Base-by-base conservation (phyloP, 202 grass and related monocot species). In the Carex arenaria region DNA sequence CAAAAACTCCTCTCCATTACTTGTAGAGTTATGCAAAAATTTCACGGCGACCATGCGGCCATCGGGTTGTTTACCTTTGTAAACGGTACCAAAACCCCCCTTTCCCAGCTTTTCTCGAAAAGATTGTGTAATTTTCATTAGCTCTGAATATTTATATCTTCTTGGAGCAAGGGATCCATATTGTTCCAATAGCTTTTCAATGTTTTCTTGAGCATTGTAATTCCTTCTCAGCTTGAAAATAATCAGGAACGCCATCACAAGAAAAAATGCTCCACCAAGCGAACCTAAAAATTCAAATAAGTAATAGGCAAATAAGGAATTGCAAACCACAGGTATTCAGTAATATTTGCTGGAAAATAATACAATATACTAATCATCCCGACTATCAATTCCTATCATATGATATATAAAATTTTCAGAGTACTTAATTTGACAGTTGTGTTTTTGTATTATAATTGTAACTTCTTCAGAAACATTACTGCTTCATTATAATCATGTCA, bases 31-130 rank as follows among this genome's bases (percentile, higher is more conserved):
- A 34, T 85, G 90, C n/a, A 97, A 64, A 81, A 97, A 57, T 78
- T 97, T 97, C 0, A 92, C 89, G 8, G 94, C 94, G 0, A 97
- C 71, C 55, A 70, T 56, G 0, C 2, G 60, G 1, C 94, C 86
- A 77, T 97, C 82, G 0, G 5, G 11, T 38, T 91, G 84, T 19
- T 3, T 34, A 2, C 94, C 89, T 65, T 32, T 90, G 84, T 93
- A 97, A 7, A 97, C 91, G 26, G 34, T 78, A 11, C 94, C 94
- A 56, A 88, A 97, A 34, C 89, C 94, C 62, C 91, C 94, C 72
- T 88, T 76, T 47, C 94, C 94, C 45, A 97, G 60, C 17, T 93
- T 93, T 30, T 82, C 76, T 64, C 65, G 5, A 80, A 94, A 94
- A 17, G 83, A 94, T 12, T 74, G 75, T 0, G 94, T 94, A 83